phyloP scores from a whole-genome alignment of 352 stramenopile genomes.

The Globisporangium iwayamae region DNA sequence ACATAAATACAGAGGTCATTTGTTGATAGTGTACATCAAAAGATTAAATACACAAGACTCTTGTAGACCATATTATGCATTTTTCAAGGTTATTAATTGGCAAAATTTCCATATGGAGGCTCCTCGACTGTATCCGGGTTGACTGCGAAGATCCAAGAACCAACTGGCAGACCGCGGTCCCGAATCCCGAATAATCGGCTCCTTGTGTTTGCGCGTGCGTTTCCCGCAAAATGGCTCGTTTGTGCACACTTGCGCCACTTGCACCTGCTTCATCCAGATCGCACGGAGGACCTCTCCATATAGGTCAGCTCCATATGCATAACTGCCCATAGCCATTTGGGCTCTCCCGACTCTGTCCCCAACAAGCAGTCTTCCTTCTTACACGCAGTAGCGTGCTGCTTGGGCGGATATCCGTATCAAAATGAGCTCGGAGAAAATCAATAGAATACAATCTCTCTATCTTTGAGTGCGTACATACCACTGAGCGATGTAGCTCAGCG shows the following conservation, averaged over 20 bases:
- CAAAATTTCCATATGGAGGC: neutral
- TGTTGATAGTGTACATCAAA: neutral
- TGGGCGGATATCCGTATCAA: too few species aligned
- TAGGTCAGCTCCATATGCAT: too few species aligned
- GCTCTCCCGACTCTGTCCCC: too few species aligned
- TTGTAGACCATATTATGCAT: neutral
- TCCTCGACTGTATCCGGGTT: neutral
- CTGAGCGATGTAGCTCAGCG: too few species aligned
- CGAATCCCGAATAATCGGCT: neutral
- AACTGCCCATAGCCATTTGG: too few species aligned
- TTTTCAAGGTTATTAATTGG: neutral
- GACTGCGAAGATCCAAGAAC: neutral
- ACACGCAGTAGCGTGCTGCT: too few species aligned
- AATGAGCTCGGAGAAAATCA: too few species aligned
- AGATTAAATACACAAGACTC: neutral
- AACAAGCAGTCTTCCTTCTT: too few species aligned
- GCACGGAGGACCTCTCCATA: too few species aligned
- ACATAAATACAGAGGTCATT: neutral
- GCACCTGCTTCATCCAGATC: neutral
- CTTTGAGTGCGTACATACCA: too few species aligned
- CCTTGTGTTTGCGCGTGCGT: neutral
- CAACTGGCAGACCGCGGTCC: neutral
- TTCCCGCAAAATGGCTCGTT: neutral
- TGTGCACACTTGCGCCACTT: neutral
- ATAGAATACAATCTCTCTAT: too few species aligned